These are phyloP conservation scores for Hymenoscyphus repandus DNA, from an alignment of 2,329 filamentous ascomycete species.

Conservation along the genomic window DNA sequence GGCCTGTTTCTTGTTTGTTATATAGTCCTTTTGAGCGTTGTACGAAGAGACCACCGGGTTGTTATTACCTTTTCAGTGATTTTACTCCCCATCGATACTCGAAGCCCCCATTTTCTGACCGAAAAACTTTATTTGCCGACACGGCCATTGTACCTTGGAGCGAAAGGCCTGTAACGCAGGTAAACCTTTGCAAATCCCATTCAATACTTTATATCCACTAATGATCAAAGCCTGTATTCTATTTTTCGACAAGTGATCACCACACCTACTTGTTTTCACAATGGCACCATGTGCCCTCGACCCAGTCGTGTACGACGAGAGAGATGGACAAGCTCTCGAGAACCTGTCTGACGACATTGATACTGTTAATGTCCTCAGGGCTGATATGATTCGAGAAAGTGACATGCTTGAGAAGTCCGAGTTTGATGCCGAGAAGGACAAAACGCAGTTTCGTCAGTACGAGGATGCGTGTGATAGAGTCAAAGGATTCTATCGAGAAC, in stretches of 20 bases:
- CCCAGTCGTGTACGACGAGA: slow-evolving; percentile 9
- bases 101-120: no score
- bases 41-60: no score
- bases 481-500: slow-evolving; percentile 77
- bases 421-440: slow-evolving; percentile 73
- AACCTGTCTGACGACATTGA: slow-evolving; percentile 44
- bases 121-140: no score
- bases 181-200: no score
- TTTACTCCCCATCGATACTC: no score
- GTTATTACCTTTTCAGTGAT: no score
- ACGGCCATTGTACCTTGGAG: no score
- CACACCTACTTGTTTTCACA: background rate
- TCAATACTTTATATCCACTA: no score
- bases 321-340: slow-evolving; percentile 36
- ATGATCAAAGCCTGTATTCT: background rate
- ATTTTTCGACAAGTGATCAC: background rate
- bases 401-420: slow-evolving; percentile 52
- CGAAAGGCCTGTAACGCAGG: no score
- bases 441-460: slow-evolving; percentile 76
- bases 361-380: slow-evolving; percentile 49
- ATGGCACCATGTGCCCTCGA: slow-evolving; percentile 26
- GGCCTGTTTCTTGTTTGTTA: background rate
- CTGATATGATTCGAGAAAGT: slow-evolving; percentile 28
- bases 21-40: background rate
- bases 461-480: slow-evolving; percentile 77